Conservation (phyloP, 495 filamentous ascomycete species). For the Lepidopterella palustris region DNA sequence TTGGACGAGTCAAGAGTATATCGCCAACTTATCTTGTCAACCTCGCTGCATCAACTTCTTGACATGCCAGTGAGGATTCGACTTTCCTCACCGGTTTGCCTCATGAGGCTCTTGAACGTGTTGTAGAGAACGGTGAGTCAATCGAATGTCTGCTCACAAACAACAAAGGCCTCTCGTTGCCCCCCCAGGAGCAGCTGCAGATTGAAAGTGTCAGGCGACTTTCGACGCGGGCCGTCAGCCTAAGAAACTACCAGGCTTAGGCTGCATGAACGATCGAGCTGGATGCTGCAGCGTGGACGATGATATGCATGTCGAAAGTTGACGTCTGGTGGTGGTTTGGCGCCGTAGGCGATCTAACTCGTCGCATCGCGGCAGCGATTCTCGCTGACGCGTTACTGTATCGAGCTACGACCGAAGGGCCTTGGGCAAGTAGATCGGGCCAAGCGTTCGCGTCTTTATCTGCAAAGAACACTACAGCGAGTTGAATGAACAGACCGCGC, state of each 20-base stretch:
- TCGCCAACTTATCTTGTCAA: neutral
- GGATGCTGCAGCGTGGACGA: neutral
- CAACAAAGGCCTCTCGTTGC: neutral
- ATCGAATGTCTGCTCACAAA: neutral
- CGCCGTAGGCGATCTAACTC: no score
- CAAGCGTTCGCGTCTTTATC: no score
- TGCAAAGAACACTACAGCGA: no score
- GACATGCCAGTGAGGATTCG: neutral
- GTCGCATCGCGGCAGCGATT: no score
- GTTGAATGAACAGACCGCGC: no score
- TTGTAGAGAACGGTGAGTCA: neutral
- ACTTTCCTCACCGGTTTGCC: neutral
- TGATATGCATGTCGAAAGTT: neutral
- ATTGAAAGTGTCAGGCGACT: neutral
- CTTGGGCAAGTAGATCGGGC: no score
- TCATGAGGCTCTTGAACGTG: neutral
- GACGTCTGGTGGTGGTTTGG: no score
- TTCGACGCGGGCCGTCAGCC: neutral
- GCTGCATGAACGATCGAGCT: neutral
- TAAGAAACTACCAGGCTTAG: neutral
- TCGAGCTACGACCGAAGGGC: no score
- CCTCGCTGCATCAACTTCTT: neutral
- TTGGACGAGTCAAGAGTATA: neutral
- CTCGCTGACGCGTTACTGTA: no score
- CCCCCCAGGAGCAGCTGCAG: neutral